Base-by-base conservation (phyloP, 2,329 filamentous ascomycete genomes). In the Pseudopyricularia cyperi region DNA sequence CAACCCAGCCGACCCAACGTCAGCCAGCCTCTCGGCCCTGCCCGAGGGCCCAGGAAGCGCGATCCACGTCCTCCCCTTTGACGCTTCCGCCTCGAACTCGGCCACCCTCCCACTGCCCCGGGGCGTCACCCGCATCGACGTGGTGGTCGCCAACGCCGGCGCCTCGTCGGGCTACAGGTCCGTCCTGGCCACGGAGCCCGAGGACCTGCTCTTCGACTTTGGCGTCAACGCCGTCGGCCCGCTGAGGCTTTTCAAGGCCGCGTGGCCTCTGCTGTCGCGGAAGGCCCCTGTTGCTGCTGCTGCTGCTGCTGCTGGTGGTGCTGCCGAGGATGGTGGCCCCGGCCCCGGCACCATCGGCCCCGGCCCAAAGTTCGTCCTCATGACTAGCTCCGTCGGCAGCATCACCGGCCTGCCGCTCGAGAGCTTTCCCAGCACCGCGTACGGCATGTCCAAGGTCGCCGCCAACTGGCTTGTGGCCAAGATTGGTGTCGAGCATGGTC, bases 11-110 rank as follows among this genome's bases (percentile, higher is more conserved):
- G 44, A 56, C 32, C 42, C 53, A 15, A 50, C 55, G 11, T 49
- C 53, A 12, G 94, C 88, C 3, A 82, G 84, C 28, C 74, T 96
- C 22, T 86, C 91, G 67, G 82, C 89, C 60, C 72, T 94, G 22
- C 87, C 95, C 66, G 62, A 51, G 30, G 52, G 56, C 17, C 17
- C 54, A 4, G 48, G 48, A 19, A 58, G 55, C 52, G 50, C 26
- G 7, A 52, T 61, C 6, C 42, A 60, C 28, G 46, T 58, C 14
- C 14, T 60, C 33, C 55, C 58, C 19, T 57, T 63, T 11, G 54
- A 58, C 54, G 58, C 59, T 2, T 22, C 48, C 26, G 55, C 61
- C 7, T 14, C 42, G 9, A 7, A 24, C 4, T 12, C 7, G 4
- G 26, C 22, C 44, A 12, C 22, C 14, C n/a, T 30, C 24, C 24